Percentiles rank a stretch among this genome's conserved stretches.
Evolutionary conservation across 805 yeast genomes (phyloP).

Genomic region (Suhomyces canberraensis): DNA sequence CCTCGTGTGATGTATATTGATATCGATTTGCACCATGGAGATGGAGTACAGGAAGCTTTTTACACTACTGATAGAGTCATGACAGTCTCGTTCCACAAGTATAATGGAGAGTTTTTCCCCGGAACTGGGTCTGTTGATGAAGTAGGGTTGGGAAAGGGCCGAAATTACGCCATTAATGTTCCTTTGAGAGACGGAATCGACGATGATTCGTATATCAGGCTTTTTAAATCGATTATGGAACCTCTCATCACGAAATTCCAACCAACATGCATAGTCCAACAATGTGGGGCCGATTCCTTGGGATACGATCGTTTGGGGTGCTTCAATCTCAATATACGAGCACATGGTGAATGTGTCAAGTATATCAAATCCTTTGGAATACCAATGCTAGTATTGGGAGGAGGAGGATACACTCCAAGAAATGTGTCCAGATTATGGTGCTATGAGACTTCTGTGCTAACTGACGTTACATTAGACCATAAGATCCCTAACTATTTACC

Average conservation of each 20-base stretch:
- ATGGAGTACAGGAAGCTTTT: slow-evolving; percentile 97
- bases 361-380: slow-evolving; percentile 84
- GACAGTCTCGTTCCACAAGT: slow-evolving; percentile 95
- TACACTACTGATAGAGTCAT: slow-evolving; percentile 92
- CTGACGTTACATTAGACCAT: slow-evolving; percentile 50
- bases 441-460: slow-evolving; percentile 81
- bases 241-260: slow-evolving; percentile 89
- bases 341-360: slow-evolving; percentile 94
- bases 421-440: slow-evolving; percentile 95
- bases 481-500: slow-evolving; percentile 66
- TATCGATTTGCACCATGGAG: slow-evolving; percentile 95
- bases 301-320: slow-evolving; percentile 93
- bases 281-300: slow-evolving; percentile 95
- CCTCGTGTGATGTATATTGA: slow-evolving; percentile 92
- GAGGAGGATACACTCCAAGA: slow-evolving; percentile 97
- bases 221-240: slow-evolving; percentile 81
- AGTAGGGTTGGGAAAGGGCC: slow-evolving; percentile 84
- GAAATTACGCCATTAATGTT: slow-evolving; percentile 82
- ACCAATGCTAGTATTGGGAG: slow-evolving; percentile 90
- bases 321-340: slow-evolving; percentile 86
- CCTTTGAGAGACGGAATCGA: slow-evolving; percentile 95
- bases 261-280: slow-evolving; percentile 92
- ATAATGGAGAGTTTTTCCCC: slow-evolving; percentile 91
- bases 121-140: slow-evolving; percentile 95
- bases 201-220: slow-evolving; percentile 74